A percentile compares a stretch with the other conserved stretches of the same genome.
Conservation (phyloP, 768 basidiomycete genomes). For the Heimioporus sp. region DNA sequence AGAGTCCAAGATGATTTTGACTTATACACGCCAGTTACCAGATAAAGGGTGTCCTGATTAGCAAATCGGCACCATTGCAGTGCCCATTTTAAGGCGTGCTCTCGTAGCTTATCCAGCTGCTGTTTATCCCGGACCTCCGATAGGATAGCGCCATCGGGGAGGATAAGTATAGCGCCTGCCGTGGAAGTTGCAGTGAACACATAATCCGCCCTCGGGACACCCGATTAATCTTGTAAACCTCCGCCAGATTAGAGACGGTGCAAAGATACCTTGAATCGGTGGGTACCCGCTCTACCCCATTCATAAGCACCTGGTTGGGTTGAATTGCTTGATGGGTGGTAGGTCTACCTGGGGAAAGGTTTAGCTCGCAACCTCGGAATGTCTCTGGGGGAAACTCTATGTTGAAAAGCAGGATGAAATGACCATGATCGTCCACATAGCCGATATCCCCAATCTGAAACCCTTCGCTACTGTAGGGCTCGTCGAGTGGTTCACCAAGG, state of each 20-base stretch:
- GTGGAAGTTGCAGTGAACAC: not conserved
- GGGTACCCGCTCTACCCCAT: not conserved
- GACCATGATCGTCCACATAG: conserved; percentile 25
- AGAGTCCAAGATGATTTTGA: not conserved
- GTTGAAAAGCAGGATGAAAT: conserved; percentile 33
- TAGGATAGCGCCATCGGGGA: not conserved
- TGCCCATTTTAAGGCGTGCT: not conserved
- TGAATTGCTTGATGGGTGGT: no score
- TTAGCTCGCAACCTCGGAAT: no score
- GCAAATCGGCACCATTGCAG: not conserved
- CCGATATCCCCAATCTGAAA: conserved; percentile 36
- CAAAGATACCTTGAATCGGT: not conserved
- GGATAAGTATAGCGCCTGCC: conserved; percentile 3
- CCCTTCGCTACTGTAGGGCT: conserved; percentile 20
- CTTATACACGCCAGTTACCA: conserved; percentile 6
- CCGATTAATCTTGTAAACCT: no score
- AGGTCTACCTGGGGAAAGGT: no score
- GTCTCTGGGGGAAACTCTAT: conserved; percentile 26
- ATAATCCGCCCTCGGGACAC: no score
- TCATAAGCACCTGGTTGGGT: not conserved
- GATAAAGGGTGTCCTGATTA: not conserved
- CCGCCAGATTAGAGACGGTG: no score
- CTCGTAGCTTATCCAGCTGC: not conserved
- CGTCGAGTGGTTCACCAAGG: conserved; percentile 10
- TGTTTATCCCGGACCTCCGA: not conserved